Conservation (phyloP, 352 stramenopile species). For the Lagenidium giganteum region DNA sequence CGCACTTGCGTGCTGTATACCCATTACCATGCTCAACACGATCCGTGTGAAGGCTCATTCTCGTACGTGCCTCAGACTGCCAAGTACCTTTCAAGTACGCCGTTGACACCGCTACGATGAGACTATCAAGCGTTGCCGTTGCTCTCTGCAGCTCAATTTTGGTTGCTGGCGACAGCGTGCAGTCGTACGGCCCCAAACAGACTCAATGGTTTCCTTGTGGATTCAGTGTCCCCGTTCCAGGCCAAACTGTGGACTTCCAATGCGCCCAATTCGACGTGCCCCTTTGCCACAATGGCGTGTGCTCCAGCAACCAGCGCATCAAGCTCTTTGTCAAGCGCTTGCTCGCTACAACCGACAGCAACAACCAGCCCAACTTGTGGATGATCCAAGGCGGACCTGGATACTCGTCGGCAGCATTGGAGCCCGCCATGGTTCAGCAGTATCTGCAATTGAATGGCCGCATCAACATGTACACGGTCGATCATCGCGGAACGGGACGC, state of each 20-base stretch:
- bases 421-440: slow-evolving; percentile 16
- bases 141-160: too few relatives aligned
- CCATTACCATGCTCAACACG: too few relatives aligned
- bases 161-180: too few relatives aligned
- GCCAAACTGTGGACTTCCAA: slow-evolving; percentile 20
- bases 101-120: too few relatives aligned
- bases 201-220: too few relatives aligned
- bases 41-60: too few relatives aligned
- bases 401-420: slow-evolving; percentile 19
- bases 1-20: too few relatives aligned
- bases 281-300: slow-evolving; percentile 22
- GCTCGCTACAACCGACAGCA: not conserved
- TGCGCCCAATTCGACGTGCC: slow-evolving; percentile 22
- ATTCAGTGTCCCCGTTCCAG: too few relatives aligned
- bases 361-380: slow-evolving; percentile 17
- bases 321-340: slow-evolving; percentile 24
- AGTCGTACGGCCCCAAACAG: too few relatives aligned
- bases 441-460: slow-evolving; percentile 5
- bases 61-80: too few relatives aligned
- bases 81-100: too few relatives aligned
- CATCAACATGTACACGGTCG: slow-evolving; percentile 37
- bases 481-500: slow-evolving; percentile 36
- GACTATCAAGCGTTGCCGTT: too few relatives aligned
- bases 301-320: slow-evolving; percentile 13
- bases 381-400: slow-evolving; percentile 28